Evolutionary conservation across 192 early-diverging fungal genomes (phyloP), one percentile per base, ranked within the genome.

Genomic region (Backusella morwellensis): DNA sequence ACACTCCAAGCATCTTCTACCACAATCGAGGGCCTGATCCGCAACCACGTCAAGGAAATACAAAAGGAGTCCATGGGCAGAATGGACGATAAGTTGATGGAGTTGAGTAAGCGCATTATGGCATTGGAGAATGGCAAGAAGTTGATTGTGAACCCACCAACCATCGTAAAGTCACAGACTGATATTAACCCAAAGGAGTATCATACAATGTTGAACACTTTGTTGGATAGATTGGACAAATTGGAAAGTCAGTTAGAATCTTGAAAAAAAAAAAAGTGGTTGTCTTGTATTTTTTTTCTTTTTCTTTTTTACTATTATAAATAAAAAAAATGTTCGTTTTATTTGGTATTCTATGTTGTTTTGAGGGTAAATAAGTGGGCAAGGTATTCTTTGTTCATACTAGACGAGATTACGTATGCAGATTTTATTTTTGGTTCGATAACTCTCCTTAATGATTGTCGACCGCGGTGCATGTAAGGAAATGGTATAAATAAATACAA

Each of bases 1-100:
- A 93, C 92, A 2, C 85, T 95, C 32, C 92, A 93, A 77, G 83
- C 89, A 0, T 85, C 84, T 19, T 91, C 90, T 6, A 86, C 88
- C 14, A 93, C 93, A 88, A 93, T 95, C 54, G 94, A 95, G 79
- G 89, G 88, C 7, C 84, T 95, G 41, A 92, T 95, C 14, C 84
- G 90, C 17, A 82, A 83, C 9, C 92, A 93, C 72, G 89, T 95
- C 71, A 82, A 92, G 47, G 92, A 94, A 67, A 87, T 93, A 82
- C 91, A 95, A 75, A 84, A 91, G 84, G 79, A 85, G 54, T 63
- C 89, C 73, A 75, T 86, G 80, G 81, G 79, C 41, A 78, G 86
- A 80, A 82, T 85, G 80, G 81, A 87, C 74, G 52, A 83, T 73
- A 73, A 76, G 73, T 71, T 82, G 84, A 77, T 86, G 12, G 54